A percentile compares a stretch with the other conserved stretches of the same genome.
Conservation (phyloP, 169 alveolate genomes). For the Babesia microti region DNA sequence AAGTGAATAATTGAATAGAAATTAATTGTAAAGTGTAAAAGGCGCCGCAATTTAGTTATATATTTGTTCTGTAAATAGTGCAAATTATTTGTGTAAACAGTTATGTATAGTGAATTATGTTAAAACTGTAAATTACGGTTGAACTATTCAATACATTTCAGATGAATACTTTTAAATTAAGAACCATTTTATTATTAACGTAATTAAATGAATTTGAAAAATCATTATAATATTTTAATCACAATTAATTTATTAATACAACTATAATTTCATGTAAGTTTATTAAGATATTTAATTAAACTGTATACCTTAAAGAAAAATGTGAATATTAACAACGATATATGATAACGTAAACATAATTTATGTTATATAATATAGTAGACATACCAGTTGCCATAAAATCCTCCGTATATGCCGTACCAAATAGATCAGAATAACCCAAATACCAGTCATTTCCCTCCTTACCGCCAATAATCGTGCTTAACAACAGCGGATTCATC, state of each 20-base stretch:
- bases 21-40: too few species aligned
- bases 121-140: too few species aligned
- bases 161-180: too few species aligned
- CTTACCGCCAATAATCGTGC: slow-evolving; percentile 37
- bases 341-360: not conserved
- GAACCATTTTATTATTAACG: too few species aligned
- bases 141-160: too few species aligned
- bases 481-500: slow-evolving; percentile 31
- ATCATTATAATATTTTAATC: too few species aligned
- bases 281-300: not conserved
- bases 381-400: slow-evolving; percentile 37
- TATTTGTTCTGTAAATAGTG: too few species aligned
- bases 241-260: not conserved
- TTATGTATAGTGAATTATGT: too few species aligned
- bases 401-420: slow-evolving; percentile 42
- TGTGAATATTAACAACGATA: not conserved
- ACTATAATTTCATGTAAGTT: not conserved
- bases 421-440: slow-evolving; percentile 41
- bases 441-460: slow-evolving; percentile 15
- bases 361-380: not conserved
- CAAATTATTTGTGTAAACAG: too few species aligned
- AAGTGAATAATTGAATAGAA: too few species aligned
- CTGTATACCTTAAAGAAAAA: not conserved
- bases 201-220: too few species aligned
- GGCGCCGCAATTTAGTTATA: too few species aligned